Base-by-base conservation (phyloP, 495 filamentous ascomycete genomes). In the Delitschia confertaspora region DNA sequence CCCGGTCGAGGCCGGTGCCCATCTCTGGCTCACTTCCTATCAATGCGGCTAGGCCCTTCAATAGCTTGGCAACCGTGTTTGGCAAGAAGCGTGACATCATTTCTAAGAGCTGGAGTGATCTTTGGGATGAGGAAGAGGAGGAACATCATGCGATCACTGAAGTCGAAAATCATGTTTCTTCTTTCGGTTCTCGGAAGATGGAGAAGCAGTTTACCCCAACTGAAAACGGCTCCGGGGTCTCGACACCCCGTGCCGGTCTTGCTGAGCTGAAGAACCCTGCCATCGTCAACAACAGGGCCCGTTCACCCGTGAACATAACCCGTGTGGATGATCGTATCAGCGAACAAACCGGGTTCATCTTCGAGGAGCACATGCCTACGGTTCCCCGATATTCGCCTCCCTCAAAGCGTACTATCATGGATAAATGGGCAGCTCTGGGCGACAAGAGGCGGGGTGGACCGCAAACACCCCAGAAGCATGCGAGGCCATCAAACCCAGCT, bases 41-140 rank as follows among this genome's bases (percentile, higher is more conserved):
- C 50, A 77, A 72, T 54, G 71, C 78, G 30, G 73, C 74, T 53
- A 58, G 56, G 43, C 72, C 70, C 25, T 65, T 78, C 35, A 74
- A 79, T 3, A 76, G 76, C 20, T 74, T 93, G 68, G 78, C 84
- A 3, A 72, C 80, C 49, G 74, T 89, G 16, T 89, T 91, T 58
- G 83, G 83, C 19, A 80, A 77, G 59, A 76, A 82, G 59, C 74
- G 74, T 49, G 75, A 82, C 3, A 66, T 74, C 14, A 82, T 88
- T 8, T 91, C 88, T 20, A 94, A 95, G 77, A 95, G 88, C 71
- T 95, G 88, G 88, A 91, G 86, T 54, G 88, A 95, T 64, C 71
- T 95, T 51, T 95, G 84, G 80, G 88, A 95, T 42, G 88, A 95
- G 62, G 88, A 95, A 20, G 79, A 83, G 51, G 80, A 91, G 43